A percentile compares a stretch with the other conserved stretches of the same genome.
Conservation (phyloP, 2,329 filamentous ascomycete genomes). For the Diplodia scrobiculata region DNA sequence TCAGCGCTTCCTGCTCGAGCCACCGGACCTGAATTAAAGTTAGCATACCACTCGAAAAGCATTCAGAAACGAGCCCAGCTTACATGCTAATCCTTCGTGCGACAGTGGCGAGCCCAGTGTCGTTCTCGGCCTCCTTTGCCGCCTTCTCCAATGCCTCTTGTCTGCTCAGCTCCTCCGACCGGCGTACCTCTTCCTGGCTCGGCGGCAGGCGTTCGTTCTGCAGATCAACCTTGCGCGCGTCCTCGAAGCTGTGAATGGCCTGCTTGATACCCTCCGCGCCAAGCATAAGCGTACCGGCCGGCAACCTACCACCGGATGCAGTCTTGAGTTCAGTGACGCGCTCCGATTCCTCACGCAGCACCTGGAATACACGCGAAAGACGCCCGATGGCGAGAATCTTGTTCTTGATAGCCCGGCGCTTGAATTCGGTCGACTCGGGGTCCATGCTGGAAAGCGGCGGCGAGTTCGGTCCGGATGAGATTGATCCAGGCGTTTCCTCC, state of each 20-base stretch:
- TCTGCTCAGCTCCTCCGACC: conserved; percentile 78
- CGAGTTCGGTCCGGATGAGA: conserved; percentile 70
- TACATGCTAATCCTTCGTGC: conserved; percentile 95
- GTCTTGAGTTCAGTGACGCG: conserved; percentile 97
- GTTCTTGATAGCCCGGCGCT: conserved; percentile 97
- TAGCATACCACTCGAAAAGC: background rate
- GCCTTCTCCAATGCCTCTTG: conserved; percentile 84
- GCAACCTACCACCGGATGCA: conserved; percentile 85
- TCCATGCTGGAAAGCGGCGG: conserved; percentile 69
- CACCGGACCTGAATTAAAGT: conserved; percentile 43
- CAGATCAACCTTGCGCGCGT: conserved; percentile 92
- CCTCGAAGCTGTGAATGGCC: conserved; percentile 94
- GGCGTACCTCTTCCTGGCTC: conserved; percentile 85
- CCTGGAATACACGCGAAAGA: conserved; percentile 96
- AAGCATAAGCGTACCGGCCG: conserved; percentile 94
- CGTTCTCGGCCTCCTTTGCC: conserved; percentile 85
- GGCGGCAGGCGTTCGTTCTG: conserved; percentile 95
- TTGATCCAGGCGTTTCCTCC: conserved; percentile 73
- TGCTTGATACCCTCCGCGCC: conserved; percentile 98
- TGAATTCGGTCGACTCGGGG: conserved; percentile 86
- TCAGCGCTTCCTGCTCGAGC: conserved; percentile 43
- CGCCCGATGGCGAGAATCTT: conserved; percentile 98
- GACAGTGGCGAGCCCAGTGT: conserved; percentile 80
- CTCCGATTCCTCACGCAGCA: conserved; percentile 95
- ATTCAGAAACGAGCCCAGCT: conserved; percentile 48